Evolutionary conservation across 2,329 filamentous ascomycete genomes (phyloP).

Genomic region (Thelonectria rubi): DNA sequence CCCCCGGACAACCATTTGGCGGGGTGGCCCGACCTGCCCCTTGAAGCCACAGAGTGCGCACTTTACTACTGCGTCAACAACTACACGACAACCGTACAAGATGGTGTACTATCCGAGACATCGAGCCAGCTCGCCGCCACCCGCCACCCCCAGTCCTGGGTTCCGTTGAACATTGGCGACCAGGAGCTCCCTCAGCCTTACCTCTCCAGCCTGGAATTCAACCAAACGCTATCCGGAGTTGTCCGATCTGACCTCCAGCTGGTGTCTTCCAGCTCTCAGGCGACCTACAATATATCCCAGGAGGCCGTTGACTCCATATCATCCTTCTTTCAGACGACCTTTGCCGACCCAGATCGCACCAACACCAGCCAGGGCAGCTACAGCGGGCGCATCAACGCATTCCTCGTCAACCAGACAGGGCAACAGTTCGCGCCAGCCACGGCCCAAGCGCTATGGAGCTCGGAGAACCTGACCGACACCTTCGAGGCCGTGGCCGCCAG

Average conservation of each 20-base stretch:
- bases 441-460: constrained; percentile 9
- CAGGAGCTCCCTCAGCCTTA: background rate
- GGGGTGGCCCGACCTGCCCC: constrained; percentile 19
- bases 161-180: background rate
- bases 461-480: constrained; percentile 14
- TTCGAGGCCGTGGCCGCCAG: constrained; percentile 20
- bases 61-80: constrained; percentile 26
- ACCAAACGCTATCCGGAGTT: background rate
- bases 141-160: background rate
- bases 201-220: background rate
- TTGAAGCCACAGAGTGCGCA: constrained; percentile 21
- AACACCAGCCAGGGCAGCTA: background rate
- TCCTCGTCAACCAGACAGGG: background rate
- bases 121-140: background rate
- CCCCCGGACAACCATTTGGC: background rate
- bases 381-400: background rate
- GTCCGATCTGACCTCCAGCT: background rate
- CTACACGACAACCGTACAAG: constrained; percentile 1
- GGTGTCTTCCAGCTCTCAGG: background rate
- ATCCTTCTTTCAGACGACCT: background rate
- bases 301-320: background rate
- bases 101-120: background rate
- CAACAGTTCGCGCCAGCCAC: constrained; percentile 5
- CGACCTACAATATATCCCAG: background rate
- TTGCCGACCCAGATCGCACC: background rate